Percentiles rank a stretch among this genome's conserved stretches.
Conservation (phyloP, 2,329 filamentous ascomycete genomes). For the Aureobasidium pullulans region DNA sequence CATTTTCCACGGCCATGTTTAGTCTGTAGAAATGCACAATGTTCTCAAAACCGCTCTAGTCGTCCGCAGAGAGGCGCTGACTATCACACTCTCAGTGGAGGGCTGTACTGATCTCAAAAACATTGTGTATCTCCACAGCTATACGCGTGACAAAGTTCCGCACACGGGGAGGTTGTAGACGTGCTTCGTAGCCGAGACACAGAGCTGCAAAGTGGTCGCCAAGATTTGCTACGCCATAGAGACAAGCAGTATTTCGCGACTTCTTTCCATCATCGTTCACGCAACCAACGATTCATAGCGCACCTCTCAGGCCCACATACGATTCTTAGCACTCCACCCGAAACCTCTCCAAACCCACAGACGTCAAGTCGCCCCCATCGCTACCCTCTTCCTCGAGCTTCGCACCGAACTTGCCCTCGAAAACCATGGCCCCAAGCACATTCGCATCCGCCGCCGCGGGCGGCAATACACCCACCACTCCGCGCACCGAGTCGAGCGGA, state of each 20-base stretch:
- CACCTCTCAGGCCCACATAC: not conserved
- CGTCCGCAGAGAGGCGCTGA: too few species aligned
- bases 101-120: too few species aligned
- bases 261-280: conserved; percentile 3
- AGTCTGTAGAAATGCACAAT: too few species aligned
- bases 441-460: conserved; percentile 45
- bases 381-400: conserved; percentile 4
- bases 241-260: conserved; percentile 4
- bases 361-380: not conserved
- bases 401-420: conserved; percentile 8
- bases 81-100: too few species aligned
- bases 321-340: not conserved
- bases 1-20: too few species aligned
- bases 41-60: too few species aligned
- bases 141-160: too few species aligned
- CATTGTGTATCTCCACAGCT: too few species aligned
- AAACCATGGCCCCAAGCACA: conserved; percentile 36
- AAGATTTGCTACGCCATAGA: conserved; percentile 1
- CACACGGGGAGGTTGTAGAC: too few species aligned
- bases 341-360: not conserved
- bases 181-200: too few species aligned
- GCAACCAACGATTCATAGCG: conserved; percentile 5
- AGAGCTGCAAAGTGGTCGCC: not conserved
- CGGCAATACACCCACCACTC: conserved; percentile 30
- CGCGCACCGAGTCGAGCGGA: conserved; percentile 34